Conservation (phyloP, 768 basidiomycete genomes). For the Cubamyces lactineus region DNA sequence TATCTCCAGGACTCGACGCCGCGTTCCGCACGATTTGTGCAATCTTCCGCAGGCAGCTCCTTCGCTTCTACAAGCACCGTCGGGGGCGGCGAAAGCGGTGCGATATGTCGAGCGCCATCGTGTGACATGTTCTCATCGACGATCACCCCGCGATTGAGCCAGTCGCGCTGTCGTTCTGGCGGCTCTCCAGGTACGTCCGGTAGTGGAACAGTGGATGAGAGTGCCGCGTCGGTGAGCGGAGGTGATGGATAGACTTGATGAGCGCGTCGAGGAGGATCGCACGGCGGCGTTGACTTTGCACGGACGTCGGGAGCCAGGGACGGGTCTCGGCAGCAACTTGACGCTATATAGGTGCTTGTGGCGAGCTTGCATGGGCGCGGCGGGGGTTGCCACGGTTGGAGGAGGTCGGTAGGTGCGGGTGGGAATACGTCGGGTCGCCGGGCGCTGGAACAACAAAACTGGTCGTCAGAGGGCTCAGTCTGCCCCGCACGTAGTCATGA, state of each 20-base stretch:
- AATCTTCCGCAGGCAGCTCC: conserved; percentile 19
- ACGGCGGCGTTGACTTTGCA: conserved; percentile 20
- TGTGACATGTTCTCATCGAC: conserved; percentile 19
- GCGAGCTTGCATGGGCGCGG: conserved; percentile 15
- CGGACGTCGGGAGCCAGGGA: conserved; percentile 3
- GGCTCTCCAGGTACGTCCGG: conserved; percentile 22
- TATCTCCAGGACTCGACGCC: conserved; percentile 19
- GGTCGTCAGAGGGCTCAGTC: conserved; percentile 17
- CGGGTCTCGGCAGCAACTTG: neutral
- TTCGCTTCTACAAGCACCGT: conserved; percentile 19
- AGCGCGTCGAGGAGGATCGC: conserved; percentile 2
- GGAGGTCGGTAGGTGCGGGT: conserved; percentile 9
- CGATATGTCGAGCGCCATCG: conserved; percentile 17
- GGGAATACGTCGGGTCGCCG: conserved; percentile 6
- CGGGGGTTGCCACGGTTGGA: conserved; percentile 18
- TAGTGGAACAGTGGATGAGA: conserved; percentile 28
- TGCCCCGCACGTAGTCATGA: conserved; percentile 30
- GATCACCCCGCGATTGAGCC: conserved; percentile 14
- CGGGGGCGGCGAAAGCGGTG: conserved; percentile 28
- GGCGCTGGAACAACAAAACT: conserved; percentile 13
- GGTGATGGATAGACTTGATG: conserved; percentile 29
- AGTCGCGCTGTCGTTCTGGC: neutral
- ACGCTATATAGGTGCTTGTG: neutral
- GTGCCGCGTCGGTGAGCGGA: conserved; percentile 28
- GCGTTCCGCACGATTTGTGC: conserved; percentile 6